phyloP scores from a whole-genome alignment of 1,139 yeast species.

The Saccharomyces hybrid region DNA sequence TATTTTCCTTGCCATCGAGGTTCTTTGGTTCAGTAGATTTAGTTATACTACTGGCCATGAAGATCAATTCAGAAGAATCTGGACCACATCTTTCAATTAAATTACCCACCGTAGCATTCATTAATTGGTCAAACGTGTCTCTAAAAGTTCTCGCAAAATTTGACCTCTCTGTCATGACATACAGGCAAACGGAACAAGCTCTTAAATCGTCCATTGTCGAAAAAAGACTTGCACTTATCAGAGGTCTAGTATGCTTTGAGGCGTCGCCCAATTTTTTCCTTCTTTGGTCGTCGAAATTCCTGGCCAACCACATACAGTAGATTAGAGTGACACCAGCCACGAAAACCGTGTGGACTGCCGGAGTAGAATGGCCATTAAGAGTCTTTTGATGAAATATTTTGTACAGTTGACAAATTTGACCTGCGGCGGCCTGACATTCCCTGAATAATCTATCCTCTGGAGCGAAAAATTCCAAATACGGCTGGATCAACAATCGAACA shows the following conservation, averaged over 20 bases:
- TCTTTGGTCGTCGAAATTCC: conserved; percentile 47
- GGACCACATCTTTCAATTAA: conserved; percentile 49
- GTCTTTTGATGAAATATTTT: conserved; percentile 53
- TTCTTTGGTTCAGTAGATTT: too few species aligned
- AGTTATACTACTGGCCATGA: conserved; percentile 15
- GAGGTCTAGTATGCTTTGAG: conserved; percentile 47
- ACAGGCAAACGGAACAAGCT: conserved; percentile 51
- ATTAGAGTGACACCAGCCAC: conserved; percentile 56
- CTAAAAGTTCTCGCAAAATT: conserved; percentile 49
- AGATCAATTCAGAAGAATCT: conserved; percentile 44
- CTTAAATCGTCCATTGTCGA: conserved; percentile 49
- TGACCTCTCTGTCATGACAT: conserved; percentile 57
- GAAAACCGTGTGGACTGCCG: conserved; percentile 54
- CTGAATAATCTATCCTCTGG: conserved; percentile 50
- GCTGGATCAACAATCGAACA: conserved; percentile 48
- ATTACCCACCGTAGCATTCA: conserved; percentile 50
- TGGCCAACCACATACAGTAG: conserved; percentile 53
- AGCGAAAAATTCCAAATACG: conserved; percentile 47
- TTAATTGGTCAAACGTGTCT: conserved; percentile 54
- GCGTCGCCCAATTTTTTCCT: conserved; percentile 42
- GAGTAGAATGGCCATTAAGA: conserved; percentile 49
- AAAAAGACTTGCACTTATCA: conserved; percentile 43
- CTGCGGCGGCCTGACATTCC: conserved; percentile 59
- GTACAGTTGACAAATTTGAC: conserved; percentile 52
- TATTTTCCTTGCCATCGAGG: too few species aligned